Conservation (phyloP, 495 filamentous ascomycete genomes). For the Umbilicaria muhlenbergii region DNA sequence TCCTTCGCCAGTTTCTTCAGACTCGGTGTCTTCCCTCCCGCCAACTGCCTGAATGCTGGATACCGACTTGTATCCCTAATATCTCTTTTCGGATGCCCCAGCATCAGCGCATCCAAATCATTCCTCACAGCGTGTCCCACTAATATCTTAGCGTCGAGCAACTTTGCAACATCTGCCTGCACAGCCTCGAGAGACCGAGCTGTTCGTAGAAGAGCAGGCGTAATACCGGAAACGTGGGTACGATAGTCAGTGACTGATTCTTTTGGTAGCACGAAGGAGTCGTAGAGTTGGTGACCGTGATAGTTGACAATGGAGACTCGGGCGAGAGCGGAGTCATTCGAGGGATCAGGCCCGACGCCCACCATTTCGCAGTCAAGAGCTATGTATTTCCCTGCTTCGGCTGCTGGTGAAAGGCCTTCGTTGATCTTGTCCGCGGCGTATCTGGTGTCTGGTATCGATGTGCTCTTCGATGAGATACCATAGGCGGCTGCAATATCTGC, state of each 20-base stretch:
- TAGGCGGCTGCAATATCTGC: slow-evolving; percentile 48
- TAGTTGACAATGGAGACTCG: slow-evolving; percentile 82
- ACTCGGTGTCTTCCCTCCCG: slow-evolving; percentile 61
- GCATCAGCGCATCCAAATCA: slow-evolving; percentile 60
- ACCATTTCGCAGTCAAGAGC: slow-evolving; percentile 98
- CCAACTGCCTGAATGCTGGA: slow-evolving; percentile 54
- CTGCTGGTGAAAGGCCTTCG: slow-evolving; percentile 31
- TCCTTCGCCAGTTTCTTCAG: slow-evolving; percentile 62
- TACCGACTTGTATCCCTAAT: slow-evolving; percentile 76
- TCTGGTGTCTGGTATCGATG: slow-evolving; percentile 2
- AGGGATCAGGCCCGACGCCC: slow-evolving; percentile 56
- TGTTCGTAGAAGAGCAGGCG: slow-evolving; percentile 46
- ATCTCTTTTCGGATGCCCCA: slow-evolving; percentile 59
- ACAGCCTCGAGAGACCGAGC: slow-evolving; percentile 60
- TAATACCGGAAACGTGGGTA: slow-evolving; percentile 69
- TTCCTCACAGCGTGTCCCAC: slow-evolving; percentile 85
- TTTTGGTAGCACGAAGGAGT: slow-evolving; percentile 70
- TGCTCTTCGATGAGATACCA: slow-evolving; percentile 11
- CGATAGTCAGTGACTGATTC: slow-evolving; percentile 76
- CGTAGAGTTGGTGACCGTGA: slow-evolving; percentile 78
- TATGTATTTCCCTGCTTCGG: slow-evolving; percentile 67
- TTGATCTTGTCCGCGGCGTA: slow-evolving; percentile 20
- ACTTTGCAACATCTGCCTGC: slow-evolving; percentile 51
- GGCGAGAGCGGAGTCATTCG: slow-evolving; percentile 56
- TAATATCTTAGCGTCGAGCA: slow-evolving; percentile 58